Conservation (phyloP, 2,329 filamentous ascomycete genomes). For the Trichoderma sp. region DNA sequence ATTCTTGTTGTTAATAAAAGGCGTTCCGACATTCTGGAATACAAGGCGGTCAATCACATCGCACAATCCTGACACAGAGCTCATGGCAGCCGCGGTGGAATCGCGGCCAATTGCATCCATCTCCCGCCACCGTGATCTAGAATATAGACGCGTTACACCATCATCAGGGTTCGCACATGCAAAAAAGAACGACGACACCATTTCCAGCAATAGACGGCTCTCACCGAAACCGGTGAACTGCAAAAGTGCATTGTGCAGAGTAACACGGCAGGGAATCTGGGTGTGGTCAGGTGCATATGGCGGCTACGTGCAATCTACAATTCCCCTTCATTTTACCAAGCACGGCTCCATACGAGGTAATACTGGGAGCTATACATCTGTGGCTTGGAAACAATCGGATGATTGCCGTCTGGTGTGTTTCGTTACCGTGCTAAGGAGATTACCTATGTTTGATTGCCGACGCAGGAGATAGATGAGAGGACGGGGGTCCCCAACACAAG, state of each 20-base stretch:
- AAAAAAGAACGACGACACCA: background rate
- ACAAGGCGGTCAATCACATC: background rate
- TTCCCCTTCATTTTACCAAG: background rate
- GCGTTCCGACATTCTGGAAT: background rate
- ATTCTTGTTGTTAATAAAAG: background rate
- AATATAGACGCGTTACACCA: background rate
- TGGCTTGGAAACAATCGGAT: background rate
- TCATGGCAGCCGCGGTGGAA: conserved; percentile 1
- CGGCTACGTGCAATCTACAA: background rate
- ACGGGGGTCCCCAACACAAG: background rate
- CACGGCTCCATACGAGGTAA: background rate
- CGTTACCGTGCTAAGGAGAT: conserved; percentile 5
- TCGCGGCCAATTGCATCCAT: background rate
- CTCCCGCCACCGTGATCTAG: background rate
- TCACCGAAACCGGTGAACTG: conserved; percentile 13
- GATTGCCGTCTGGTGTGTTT: conserved; percentile 4
- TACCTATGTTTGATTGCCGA: conserved; percentile 8
- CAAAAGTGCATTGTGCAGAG: background rate
- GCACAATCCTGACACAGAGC: background rate
- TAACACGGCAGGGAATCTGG: conserved; percentile 11
- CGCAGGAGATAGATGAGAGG: conserved; percentile 1
- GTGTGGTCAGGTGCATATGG: conserved; percentile 12
- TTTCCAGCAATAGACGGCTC: background rate
- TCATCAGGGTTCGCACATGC: background rate
- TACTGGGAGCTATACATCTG: background rate